phyloP scores from a whole-genome alignment of 31 red algal genomes.

The Odonthalia washingtoniensis region DNA sequence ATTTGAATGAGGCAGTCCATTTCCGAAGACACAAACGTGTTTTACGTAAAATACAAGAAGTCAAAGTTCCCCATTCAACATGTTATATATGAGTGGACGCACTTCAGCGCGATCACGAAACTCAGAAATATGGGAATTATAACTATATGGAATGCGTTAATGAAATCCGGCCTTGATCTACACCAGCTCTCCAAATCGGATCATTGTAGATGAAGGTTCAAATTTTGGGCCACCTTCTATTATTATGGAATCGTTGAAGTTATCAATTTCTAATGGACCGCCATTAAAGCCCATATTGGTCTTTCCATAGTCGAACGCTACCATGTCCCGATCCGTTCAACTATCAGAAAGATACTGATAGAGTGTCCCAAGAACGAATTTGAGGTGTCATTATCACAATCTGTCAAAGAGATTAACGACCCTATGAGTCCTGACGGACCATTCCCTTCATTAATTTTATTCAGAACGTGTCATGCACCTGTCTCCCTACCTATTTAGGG shows the following conservation, averaged over 20 bases:
- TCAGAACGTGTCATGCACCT: neutral
- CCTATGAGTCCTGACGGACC: slow-evolving; percentile 15
- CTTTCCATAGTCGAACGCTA: slow-evolving; percentile 39
- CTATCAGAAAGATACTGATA: slow-evolving; percentile 14
- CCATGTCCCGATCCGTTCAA: slow-evolving; percentile 28
- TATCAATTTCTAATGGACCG: neutral
- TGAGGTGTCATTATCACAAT: neutral
- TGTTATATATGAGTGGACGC: too few relatives aligned
- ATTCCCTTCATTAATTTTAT: slow-evolving; percentile 22
- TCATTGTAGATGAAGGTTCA: too few relatives aligned
- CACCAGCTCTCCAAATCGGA: too few relatives aligned
- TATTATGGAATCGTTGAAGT: slow-evolving; percentile 5
- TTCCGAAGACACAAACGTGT: too few relatives aligned
- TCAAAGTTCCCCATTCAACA: too few relatives aligned
- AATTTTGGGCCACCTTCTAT: slow-evolving; percentile 1
- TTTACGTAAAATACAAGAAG: too few relatives aligned
- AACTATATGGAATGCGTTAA: too few relatives aligned
- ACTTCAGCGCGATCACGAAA: slow-evolving; percentile 30
- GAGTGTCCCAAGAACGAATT: neutral
- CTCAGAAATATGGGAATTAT: too few relatives aligned
- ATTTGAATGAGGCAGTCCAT: too few relatives aligned
- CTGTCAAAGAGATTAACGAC: slow-evolving; percentile 46
- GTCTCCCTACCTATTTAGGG: neutral
- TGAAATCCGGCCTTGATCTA: too few relatives aligned
- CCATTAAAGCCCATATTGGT: too few relatives aligned